Conservation (phyloP, 257 asterid genomes). For the Solanum chiquidenum region DNA sequence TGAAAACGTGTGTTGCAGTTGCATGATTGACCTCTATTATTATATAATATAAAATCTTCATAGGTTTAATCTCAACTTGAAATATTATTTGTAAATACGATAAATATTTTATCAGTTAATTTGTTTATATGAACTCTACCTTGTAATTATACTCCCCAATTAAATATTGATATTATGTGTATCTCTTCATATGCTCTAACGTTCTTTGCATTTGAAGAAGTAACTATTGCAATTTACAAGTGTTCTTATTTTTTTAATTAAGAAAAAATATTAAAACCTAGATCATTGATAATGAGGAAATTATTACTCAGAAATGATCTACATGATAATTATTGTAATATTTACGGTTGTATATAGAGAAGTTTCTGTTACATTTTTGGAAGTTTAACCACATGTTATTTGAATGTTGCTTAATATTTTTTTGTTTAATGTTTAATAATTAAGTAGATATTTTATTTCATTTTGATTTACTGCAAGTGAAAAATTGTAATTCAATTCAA, state of each 20-base stretch:
- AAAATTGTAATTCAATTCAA: too few species aligned
- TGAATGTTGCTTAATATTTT: not conserved
- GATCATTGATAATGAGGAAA: not conserved
- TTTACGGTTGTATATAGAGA: not conserved
- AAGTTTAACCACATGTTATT: not conserved
- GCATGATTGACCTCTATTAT: too few species aligned
- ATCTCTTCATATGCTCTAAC: not conserved
- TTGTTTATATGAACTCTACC: not conserved
- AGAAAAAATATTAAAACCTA: not conserved
- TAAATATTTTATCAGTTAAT: too few species aligned
- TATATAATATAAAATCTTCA: too few species aligned
- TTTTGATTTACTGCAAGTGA: too few species aligned
- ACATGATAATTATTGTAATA: not conserved
- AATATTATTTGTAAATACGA: too few species aligned
- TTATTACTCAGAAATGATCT: not conserved
- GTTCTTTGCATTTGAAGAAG: not conserved
- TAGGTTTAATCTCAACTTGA: too few species aligned
- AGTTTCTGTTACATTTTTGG: not conserved
- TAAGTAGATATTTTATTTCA: too few species aligned
- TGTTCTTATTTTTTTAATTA: not conserved
- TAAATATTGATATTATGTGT: too few species aligned
- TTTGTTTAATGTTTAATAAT: too few species aligned
- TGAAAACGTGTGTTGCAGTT: too few species aligned
- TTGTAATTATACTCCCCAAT: too few species aligned
- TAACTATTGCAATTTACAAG: not conserved